Base-by-base conservation (phyloP, 176 grass and related monocot species). In the Pontederia paniculata region DNA sequence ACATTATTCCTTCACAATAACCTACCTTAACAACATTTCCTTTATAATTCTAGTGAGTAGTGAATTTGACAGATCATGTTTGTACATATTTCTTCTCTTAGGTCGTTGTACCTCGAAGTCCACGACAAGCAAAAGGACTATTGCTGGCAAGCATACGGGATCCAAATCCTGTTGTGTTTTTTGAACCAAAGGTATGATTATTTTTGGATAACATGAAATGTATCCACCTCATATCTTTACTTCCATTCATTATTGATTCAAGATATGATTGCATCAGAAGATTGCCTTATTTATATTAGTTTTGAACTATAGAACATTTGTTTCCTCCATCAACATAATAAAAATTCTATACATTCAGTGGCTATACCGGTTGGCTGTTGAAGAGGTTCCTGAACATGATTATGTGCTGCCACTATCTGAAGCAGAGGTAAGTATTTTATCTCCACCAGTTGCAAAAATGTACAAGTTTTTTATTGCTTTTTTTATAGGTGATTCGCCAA, bases 81-180 rank as follows among this genome's bases (percentile, higher is more conserved):
- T 54, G 22, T 53, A 42, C 14, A 45, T 11, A 54, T 9, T 42
- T 54, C 47, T 25, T 47, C 57, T 87, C 78, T 74, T 71, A 97
- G 91, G 83, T 97, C 63, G 83, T 97, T 61, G 84, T 97, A 66
- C 91, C 91, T 48, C 72, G 91, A 41, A 97, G 86, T 51, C 91
- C 91, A 51, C 55, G 17, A 0, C 86, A 97, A 58, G 91, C 91
- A 14, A 97, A 97, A 83, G 91, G 91, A 71, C 60, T 97, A 54
- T 62, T 97, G 16, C 69, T 97, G 72, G 72, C 86, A 15, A 84
- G 86, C 74, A 97, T 97, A 75, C 68, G 91, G 52, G 91, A 97
- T 73, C 80, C 86, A 59, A 97, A 97, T 58, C 91, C 91, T 9
- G 83, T 89, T 49, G 13, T 97, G 61, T 97, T 97, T 84, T 97